These are phyloP conservation scores for Mortierella sp. DNA, from an alignment of 371 early-diverging fungal species.

Conservation along the genomic window DNA sequence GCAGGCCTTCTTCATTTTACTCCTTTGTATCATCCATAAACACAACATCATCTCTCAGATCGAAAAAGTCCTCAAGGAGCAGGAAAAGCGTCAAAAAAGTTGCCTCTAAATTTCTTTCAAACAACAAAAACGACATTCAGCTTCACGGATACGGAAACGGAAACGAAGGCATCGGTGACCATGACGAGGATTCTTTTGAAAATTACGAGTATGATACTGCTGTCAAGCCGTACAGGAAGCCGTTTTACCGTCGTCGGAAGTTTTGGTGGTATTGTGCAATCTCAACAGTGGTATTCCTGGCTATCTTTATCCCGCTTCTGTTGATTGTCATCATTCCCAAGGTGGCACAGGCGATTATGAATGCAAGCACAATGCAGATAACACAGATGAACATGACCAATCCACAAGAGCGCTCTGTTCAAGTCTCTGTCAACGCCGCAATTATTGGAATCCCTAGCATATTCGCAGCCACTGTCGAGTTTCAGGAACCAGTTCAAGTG, in stretches of 20 bases:
- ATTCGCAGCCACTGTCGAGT: slow-evolving; percentile 41
- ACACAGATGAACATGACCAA: slow-evolving; percentile 36
- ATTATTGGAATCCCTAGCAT: slow-evolving; percentile 41
- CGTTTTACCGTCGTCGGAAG: slow-evolving; percentile 32
- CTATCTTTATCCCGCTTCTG: slow-evolving; percentile 32
- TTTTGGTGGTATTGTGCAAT: slow-evolving; percentile 33
- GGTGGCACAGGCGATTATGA: slow-evolving; percentile 39
- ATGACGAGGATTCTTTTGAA: slow-evolving; percentile 15
- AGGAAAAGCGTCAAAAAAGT: not conserved
- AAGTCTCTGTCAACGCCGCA: slow-evolving; percentile 40
- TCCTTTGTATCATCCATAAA: slow-evolving; percentile 3
- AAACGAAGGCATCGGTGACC: not conserved
- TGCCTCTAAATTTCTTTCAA: not conserved
- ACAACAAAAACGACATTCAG: not conserved
- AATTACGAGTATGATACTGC: slow-evolving; percentile 28
- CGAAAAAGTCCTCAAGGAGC: slow-evolving; percentile 10
- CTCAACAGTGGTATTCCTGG: slow-evolving; percentile 22
- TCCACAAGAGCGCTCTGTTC: slow-evolving; percentile 24
- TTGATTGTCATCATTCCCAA: slow-evolving; percentile 42
- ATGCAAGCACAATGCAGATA: slow-evolving; percentile 36
- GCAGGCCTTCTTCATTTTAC: slow-evolving; percentile 9
- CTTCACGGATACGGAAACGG: not conserved
- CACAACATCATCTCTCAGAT: not conserved
- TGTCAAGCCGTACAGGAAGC: slow-evolving; percentile 19
- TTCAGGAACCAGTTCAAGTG: slow-evolving; percentile 31